Conservation (phyloP, 2,329 filamentous ascomycete genomes). For the Penicillium rolfsii region DNA sequence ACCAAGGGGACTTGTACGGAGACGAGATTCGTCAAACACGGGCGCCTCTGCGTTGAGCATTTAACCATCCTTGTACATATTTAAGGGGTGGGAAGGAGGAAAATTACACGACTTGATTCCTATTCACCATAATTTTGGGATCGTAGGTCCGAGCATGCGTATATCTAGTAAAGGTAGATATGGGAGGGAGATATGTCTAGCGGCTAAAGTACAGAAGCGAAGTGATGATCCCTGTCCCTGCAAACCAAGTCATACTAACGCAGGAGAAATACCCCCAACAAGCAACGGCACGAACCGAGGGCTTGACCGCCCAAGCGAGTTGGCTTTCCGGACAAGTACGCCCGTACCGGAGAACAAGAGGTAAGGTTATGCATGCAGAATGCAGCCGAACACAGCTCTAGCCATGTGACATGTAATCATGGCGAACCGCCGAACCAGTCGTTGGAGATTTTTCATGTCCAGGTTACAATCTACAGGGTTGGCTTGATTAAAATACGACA, state of each 20-base stretch:
- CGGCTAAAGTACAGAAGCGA: neutral
- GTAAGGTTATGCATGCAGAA: slow-evolving; percentile 11
- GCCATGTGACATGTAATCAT: neutral
- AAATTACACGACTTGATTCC: neutral
- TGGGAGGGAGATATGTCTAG: neutral
- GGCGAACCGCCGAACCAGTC: neutral
- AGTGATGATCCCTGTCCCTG: neutral
- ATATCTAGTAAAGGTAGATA: too few species aligned
- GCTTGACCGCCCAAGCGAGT: slow-evolving; percentile 7
- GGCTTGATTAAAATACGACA: neutral
- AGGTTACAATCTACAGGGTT: neutral
- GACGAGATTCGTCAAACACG: neutral
- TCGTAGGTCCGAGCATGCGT: neutral
- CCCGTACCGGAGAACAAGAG: neutral
- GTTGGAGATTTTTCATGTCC: neutral
- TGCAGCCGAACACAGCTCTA: neutral
- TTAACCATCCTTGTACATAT: neutral
- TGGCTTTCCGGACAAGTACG: slow-evolving; percentile 4
- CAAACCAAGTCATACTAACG: neutral
- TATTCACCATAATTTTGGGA: neutral
- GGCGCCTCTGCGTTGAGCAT: neutral
- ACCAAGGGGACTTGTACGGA: neutral
- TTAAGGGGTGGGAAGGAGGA: neutral
- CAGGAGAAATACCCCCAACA: slow-evolving; percentile 3
- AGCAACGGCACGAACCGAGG: slow-evolving; percentile 23